Conservation (phyloP, 345 rosid species). For the Arabidopsis arenosa region DNA sequence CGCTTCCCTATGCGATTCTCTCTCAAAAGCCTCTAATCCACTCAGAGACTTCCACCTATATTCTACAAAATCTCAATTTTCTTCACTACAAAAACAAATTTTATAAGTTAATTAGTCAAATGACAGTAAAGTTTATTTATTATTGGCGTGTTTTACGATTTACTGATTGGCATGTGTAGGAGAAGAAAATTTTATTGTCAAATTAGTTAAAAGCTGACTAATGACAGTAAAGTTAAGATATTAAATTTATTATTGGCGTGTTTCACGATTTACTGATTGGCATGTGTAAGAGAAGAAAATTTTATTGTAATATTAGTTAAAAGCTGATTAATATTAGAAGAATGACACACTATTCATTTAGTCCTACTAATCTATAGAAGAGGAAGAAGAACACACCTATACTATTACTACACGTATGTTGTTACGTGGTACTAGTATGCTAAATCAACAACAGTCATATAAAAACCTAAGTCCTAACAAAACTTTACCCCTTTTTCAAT, state of each 20-base stretch:
- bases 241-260: too few species aligned
- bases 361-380: constrained; percentile 9
- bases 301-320: background rate
- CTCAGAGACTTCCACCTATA: background rate
- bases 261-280: background rate
- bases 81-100: too few species aligned
- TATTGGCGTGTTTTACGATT: too few species aligned
- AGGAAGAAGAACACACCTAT: background rate
- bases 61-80: background rate
- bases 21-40: background rate
- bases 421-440: constrained; percentile 2
- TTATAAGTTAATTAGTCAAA: too few species aligned
- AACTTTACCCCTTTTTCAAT: constrained; percentile 13
- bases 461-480: constrained; percentile 34
- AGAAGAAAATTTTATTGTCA: too few species aligned
- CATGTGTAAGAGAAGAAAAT: background rate
- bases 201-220: too few species aligned
- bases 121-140: too few species aligned
- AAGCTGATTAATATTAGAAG: background rate
- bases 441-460: constrained; percentile 30
- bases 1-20: constrained; percentile 70
- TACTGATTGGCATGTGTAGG: too few species aligned
- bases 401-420: constrained; percentile 1
- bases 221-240: too few species aligned
- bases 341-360: background rate